These are phyloP conservation scores for Yamadazyma triangularis DNA, from an alignment of 1,139 yeast species.

Conservation along the genomic window DNA sequence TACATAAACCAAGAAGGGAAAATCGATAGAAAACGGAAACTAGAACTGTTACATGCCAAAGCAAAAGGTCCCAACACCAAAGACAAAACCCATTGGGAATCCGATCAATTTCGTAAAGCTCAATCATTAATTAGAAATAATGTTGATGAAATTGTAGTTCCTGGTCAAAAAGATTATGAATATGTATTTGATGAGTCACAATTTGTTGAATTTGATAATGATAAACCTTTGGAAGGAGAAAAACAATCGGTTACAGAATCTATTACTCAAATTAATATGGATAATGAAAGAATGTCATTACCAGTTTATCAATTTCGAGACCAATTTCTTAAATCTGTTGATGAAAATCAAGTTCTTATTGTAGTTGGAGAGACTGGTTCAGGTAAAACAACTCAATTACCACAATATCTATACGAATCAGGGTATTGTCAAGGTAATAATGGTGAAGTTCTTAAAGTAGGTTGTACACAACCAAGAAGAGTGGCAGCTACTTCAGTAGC, in stretches of 20 bases:
- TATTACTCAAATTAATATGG: slow-evolving; percentile 42
- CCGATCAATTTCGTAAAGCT: slow-evolving; percentile 55
- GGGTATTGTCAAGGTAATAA: slow-evolving; percentile 55
- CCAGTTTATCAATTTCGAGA: slow-evolving; percentile 73
- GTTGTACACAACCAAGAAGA: slow-evolving; percentile 94
- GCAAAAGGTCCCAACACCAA: slow-evolving; percentile 12
- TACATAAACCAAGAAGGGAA: slow-evolving; percentile 48
- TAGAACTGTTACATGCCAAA: slow-evolving; percentile 25
- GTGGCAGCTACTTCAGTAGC: slow-evolving; percentile 97
- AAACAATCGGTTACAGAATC: slow-evolving; percentile 11
- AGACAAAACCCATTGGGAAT: slow-evolving; percentile 58
- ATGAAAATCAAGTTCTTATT: slow-evolving; percentile 67
- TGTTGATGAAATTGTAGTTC: slow-evolving; percentile 44
- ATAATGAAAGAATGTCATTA: slow-evolving; percentile 61
- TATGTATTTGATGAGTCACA: slow-evolving; percentile 82
- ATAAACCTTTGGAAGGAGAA: slow-evolving; percentile 28
- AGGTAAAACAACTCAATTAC: slow-evolving; percentile 94
- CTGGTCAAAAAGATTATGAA: slow-evolving; percentile 55
- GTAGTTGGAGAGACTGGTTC: slow-evolving; percentile 98
- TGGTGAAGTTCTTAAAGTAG: slow-evolving; percentile 43
- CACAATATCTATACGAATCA: slow-evolving; percentile 81
- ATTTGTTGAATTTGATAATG: slow-evolving; percentile 60
- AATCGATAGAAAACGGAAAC: slow-evolving; percentile 49
- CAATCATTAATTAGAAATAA: slow-evolving; percentile 23
- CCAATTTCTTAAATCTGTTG: slow-evolving; percentile 59